Evolutionary conservation across 768 basidiomycete species (phyloP).

Genomic region (Tricholoma hemisulphureum): DNA sequence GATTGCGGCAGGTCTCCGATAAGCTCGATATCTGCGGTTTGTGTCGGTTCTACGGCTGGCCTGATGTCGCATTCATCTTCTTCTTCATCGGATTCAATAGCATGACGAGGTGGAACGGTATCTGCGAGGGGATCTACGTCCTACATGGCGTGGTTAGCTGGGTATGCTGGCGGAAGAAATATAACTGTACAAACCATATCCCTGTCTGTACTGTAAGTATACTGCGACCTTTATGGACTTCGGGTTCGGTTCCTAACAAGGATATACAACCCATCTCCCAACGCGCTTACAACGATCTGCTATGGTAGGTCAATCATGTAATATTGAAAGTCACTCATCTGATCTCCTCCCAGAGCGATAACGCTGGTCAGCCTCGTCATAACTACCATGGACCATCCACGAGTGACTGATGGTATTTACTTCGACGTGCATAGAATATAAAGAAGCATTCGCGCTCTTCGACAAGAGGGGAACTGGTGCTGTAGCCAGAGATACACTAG

Average conservation of each 20-base stretch:
- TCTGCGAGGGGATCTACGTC: slow-evolving; percentile 58
- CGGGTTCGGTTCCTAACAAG: slow-evolving; percentile 8
- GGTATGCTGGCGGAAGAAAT: not conserved
- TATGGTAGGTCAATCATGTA: slow-evolving; percentile 27
- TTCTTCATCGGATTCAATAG: slow-evolving; percentile 68
- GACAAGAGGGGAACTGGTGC: slow-evolving; percentile 94
- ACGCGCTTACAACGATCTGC: slow-evolving; percentile 14
- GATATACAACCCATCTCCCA: slow-evolving; percentile 9
- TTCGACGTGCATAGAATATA: slow-evolving; percentile 65
- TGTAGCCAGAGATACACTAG: slow-evolving; percentile 83
- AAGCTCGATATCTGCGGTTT: slow-evolving; percentile 36
- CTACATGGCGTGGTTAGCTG: slow-evolving; percentile 24
- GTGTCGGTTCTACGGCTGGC: slow-evolving; percentile 15
- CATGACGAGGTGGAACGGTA: slow-evolving; percentile 55
- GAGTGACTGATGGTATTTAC: not conserved
- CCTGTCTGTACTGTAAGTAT: not conserved
- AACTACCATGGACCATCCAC: not conserved
- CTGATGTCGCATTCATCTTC: slow-evolving; percentile 48
- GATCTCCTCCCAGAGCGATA: slow-evolving; percentile 32
- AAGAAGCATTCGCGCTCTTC: slow-evolving; percentile 96
- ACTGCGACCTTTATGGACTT: not conserved
- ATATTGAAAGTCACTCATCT: not conserved
- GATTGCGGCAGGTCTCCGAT: slow-evolving; percentile 31
- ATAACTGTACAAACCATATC: slow-evolving; percentile 12
- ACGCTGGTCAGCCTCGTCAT: slow-evolving; percentile 31